These are phyloP conservation scores for Candida arabinofermentans DNA, from an alignment of 805 yeast genomes.

Conservation along the genomic window DNA sequence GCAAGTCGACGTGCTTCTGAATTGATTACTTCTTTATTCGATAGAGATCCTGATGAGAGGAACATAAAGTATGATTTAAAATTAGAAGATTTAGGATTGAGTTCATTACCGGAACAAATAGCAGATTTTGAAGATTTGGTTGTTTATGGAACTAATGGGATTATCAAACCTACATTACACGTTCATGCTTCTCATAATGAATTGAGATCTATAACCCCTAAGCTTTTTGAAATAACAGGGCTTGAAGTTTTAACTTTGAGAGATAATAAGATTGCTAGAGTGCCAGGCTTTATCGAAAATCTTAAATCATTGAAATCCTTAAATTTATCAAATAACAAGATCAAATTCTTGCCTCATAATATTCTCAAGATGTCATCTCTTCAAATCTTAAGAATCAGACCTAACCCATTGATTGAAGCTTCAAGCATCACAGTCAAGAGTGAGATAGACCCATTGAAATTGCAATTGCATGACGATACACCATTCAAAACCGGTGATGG, in stretches of 20 bases:
- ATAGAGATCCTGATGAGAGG: slow-evolving; percentile 27
- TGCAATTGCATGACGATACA: slow-evolving; percentile 9
- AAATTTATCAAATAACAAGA: slow-evolving; percentile 47
- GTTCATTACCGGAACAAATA: slow-evolving; percentile 52
- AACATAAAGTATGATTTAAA: slow-evolving; percentile 39
- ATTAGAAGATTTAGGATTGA: slow-evolving; percentile 44
- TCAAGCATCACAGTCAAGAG: slow-evolving; percentile 10
- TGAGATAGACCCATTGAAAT: slow-evolving; percentile 19
- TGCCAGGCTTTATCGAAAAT: slow-evolving; percentile 45
- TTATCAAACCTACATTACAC: slow-evolving; percentile 37
- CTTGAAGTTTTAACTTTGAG: slow-evolving; percentile 50
- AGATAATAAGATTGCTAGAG: slow-evolving; percentile 41
- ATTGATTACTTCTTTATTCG: slow-evolving; percentile 43
- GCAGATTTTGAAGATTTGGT: slow-evolving; percentile 54
- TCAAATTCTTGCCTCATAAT: slow-evolving; percentile 50
- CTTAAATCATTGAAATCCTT: slow-evolving; percentile 43
- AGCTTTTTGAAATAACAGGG: slow-evolving; percentile 46
- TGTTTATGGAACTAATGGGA: slow-evolving; percentile 33
- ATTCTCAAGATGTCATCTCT: slow-evolving; percentile 43
- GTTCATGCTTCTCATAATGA: slow-evolving; percentile 49
- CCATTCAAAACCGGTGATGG: slow-evolving; percentile 9
- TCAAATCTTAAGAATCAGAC: slow-evolving; percentile 48
- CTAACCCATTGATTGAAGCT: slow-evolving; percentile 41
- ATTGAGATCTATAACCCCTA: slow-evolving; percentile 43
- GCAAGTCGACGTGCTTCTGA: slow-evolving; percentile 34